These are phyloP conservation scores for Aspergillus ochraceoroseus DNA, from an alignment of 2,329 filamentous ascomycete genomes.

Conservation along the genomic window DNA sequence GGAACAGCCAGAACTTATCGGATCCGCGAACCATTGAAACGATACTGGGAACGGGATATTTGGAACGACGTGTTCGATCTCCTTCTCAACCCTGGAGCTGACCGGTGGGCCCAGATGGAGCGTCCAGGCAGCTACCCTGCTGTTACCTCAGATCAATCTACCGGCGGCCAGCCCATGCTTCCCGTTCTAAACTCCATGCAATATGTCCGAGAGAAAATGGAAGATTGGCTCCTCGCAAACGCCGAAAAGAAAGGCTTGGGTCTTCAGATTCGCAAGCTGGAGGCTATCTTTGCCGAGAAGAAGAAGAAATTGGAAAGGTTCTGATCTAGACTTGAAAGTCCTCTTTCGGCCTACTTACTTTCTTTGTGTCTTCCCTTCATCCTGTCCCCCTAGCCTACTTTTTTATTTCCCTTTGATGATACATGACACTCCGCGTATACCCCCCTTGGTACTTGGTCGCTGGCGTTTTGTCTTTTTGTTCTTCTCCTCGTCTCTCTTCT, in stretches of 20 bases:
- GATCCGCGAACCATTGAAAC: conserved; percentile 76
- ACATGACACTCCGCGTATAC: conserved; percentile 9
- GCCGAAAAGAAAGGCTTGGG: conserved; percentile 70
- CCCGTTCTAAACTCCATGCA: conserved; percentile 69
- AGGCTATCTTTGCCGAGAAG: conserved; percentile 60
- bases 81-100: conserved; percentile 67
- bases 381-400: neutral
- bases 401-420: conserved; percentile 11
- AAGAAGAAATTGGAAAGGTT: conserved; percentile 36
- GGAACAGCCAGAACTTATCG: conserved; percentile 56
- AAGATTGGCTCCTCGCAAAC: conserved; percentile 72
- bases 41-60: conserved; percentile 94
- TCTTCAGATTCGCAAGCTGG: conserved; percentile 57
- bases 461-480: conserved; percentile 7
- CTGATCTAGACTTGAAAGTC: conserved; percentile 19
- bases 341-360: neutral
- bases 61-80: conserved; percentile 81
- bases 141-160: conserved; percentile 2
- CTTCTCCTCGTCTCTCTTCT: neutral
- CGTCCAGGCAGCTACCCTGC: conserved; percentile 24
- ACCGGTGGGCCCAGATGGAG: conserved; percentile 60
- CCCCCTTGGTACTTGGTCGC: conserved; percentile 12
- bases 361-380: conserved; percentile 2
- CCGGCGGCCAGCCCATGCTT: conserved; percentile 49
- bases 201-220: conserved; percentile 70